Percentiles rank a stretch among this genome's conserved stretches.
Conservation (phyloP, 345 rosid species). For the Aquilaria malaccensis region DNA sequence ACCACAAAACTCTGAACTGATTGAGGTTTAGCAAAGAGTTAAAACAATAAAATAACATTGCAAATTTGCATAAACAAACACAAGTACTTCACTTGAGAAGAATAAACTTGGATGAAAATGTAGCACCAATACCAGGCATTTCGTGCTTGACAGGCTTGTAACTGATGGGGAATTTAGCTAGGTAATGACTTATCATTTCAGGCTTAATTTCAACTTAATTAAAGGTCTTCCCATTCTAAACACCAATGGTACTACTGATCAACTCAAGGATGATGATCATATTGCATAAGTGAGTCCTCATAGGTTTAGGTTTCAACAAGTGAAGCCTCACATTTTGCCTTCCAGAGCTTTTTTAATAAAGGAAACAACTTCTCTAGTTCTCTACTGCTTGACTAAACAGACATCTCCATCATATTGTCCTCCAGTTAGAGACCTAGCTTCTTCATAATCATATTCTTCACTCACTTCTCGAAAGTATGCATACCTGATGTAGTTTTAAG, state of each 20-base stretch:
- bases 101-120: slow-evolving; percentile 68
- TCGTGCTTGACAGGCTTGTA: slow-evolving; percentile 60
- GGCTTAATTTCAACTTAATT: slow-evolving; percentile 40
- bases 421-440: slow-evolving; percentile 57
- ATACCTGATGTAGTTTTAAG: slow-evolving; percentile 36
- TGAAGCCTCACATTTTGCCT: slow-evolving; percentile 40
- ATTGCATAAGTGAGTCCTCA: slow-evolving; percentile 57
- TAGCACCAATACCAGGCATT: slow-evolving; percentile 66
- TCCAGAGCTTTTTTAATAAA: slow-evolving; percentile 30
- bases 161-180: slow-evolving; percentile 49
- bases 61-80: background rate
- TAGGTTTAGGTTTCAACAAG: slow-evolving; percentile 63
- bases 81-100: slow-evolving; percentile 48
- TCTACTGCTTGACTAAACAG: slow-evolving; percentile 58
- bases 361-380: slow-evolving; percentile 10
- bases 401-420: slow-evolving; percentile 63
- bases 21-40: background rate
- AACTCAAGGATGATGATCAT: slow-evolving; percentile 74
- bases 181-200: slow-evolving; percentile 29
- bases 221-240: slow-evolving; percentile 62
- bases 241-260: slow-evolving; percentile 57
- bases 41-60: background rate
- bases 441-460: slow-evolving; percentile 62
- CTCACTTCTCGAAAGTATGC: slow-evolving; percentile 69
- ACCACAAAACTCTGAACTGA: background rate